Evolutionary conservation across 805 yeast species (phyloP).

Genomic region (Candida arabinofermentans): DNA sequence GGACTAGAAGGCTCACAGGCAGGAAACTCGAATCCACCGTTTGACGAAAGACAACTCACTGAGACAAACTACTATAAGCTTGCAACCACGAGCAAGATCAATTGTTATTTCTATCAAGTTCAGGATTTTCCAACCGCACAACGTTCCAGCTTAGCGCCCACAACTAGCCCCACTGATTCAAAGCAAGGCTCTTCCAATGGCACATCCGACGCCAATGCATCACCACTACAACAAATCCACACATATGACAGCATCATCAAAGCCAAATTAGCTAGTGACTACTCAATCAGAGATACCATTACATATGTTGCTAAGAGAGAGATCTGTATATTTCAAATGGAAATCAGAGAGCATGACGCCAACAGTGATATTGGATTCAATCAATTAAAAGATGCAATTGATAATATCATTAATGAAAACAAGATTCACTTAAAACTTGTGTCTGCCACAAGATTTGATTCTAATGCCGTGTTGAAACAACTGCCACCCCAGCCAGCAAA

Average conservation of each 20-base stretch:
- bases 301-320: conserved; percentile 30
- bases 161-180: background rate
- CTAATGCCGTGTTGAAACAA: conserved; percentile 22
- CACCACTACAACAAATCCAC: conserved; percentile 24
- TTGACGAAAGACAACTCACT: conserved; percentile 19
- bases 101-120: conserved; percentile 30
- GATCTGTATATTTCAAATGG: conserved; percentile 30
- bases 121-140: conserved; percentile 10
- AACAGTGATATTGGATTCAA: conserved; percentile 24
- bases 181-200: too few species aligned
- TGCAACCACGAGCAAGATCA: conserved; percentile 24
- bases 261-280: conserved; percentile 24
- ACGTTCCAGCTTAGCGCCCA: background rate
- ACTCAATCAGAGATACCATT: conserved; percentile 25
- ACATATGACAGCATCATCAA: conserved; percentile 26
- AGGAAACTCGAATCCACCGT: conserved; percentile 1
- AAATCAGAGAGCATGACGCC: conserved; percentile 13
- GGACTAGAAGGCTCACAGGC: background rate
- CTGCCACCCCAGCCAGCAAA: conserved; percentile 4
- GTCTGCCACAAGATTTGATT: conserved; percentile 26
- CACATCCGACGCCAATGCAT: conserved; percentile 12
- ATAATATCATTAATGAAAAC: conserved; percentile 27
- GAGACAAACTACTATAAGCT: conserved; percentile 30
- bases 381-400: conserved; percentile 31
- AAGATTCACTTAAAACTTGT: conserved; percentile 21